Evolutionary conservation across 139 green algal genomes (phyloP), one percentile per base, ranked within the genome.

Genomic region (Coccomyxa sp.): DNA sequence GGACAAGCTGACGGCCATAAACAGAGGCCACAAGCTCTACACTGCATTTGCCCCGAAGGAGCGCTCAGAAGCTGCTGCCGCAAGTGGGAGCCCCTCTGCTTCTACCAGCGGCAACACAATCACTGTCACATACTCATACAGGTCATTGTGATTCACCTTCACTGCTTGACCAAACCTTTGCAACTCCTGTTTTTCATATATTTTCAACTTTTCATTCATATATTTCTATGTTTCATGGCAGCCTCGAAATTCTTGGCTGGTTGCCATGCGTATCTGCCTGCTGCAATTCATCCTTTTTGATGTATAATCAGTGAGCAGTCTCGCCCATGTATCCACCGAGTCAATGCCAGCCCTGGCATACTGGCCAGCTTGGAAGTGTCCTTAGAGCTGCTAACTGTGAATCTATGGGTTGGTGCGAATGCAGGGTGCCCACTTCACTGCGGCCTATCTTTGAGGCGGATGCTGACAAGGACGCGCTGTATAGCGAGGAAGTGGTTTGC

Each of bases 21-120:
- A 88, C 59, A 68, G 82, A 25, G 17, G 60, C 79, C 85, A 88
- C 59, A 9, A 75, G 58, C 81, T 88, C 67, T 87, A 87, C 79
- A 83, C 83, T 30, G 78, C 82, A 0, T 30, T 31, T 25, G 63
- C 32, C 0, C 16, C 32, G 31, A 74, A 38, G 11, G 80, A 28
- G 51, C 57, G n/a, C 11, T 18, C 21, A 21, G 32, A 45, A 13
- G 4, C 0, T 68, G 21, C 74, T 79, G 68, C 60, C 28, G 71
- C 58, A 4, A 4, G 30, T 28, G 60, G 0, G 0, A 38, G 7
- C 25, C 67, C 31, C 17, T 15, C 17, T 60, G 60, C 27, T 76
- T 58, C 23, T n/a, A n/a, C 12, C 80, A 66, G 18, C 59, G 13
- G 63, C 63, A 57, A n/a, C 67, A 57, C 13, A 81, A 67, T 81